These are phyloP conservation scores for Penicillium roqueforti DNA, from an alignment of 495 filamentous ascomycete genomes.

Conservation along the genomic window DNA sequence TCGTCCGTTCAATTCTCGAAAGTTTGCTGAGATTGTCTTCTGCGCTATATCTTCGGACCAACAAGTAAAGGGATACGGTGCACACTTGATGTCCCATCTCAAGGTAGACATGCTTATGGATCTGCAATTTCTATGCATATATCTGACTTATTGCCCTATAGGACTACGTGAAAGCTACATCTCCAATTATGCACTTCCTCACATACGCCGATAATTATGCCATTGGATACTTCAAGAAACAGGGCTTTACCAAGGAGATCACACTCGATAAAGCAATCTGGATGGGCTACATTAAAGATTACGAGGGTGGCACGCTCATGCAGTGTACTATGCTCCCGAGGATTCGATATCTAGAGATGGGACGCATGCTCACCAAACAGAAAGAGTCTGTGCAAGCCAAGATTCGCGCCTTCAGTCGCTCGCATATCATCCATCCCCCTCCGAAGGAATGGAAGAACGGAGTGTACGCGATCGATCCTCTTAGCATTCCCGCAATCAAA, in stretches of 20 bases:
- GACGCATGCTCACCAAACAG: conserved; percentile 95
- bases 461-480: conserved; percentile 66
- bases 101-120: conserved; percentile 48
- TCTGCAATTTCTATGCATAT: neutral
- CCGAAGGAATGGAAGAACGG: conserved; percentile 82
- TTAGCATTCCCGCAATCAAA: conserved; percentile 77
- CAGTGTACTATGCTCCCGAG: conserved; percentile 96
- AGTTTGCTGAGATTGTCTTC: conserved; percentile 98
- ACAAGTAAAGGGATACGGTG: conserved; percentile 97
- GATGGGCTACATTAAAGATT: conserved; percentile 99
- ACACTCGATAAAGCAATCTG: conserved; percentile 83
- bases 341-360: conserved; percentile 88
- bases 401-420: conserved; percentile 85
- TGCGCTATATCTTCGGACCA: conserved; percentile 97
- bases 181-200: conserved; percentile 95
- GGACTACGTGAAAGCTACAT: conserved; percentile 97
- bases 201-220: conserved; percentile 99
- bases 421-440: conserved; percentile 79
- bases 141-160: conserved; percentile 19
- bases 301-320: conserved; percentile 99
- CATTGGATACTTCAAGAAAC: conserved; percentile 99
- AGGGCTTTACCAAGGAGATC: conserved; percentile 98
- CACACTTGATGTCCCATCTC: conserved; percentile 94
- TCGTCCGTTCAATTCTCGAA: conserved; percentile 85
- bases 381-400: conserved; percentile 93